Evolutionary conservation across 2,329 filamentous ascomycete species (phyloP), one percentile per base, ranked within the genome.

Genomic region (Diaporthe australafricana): DNA sequence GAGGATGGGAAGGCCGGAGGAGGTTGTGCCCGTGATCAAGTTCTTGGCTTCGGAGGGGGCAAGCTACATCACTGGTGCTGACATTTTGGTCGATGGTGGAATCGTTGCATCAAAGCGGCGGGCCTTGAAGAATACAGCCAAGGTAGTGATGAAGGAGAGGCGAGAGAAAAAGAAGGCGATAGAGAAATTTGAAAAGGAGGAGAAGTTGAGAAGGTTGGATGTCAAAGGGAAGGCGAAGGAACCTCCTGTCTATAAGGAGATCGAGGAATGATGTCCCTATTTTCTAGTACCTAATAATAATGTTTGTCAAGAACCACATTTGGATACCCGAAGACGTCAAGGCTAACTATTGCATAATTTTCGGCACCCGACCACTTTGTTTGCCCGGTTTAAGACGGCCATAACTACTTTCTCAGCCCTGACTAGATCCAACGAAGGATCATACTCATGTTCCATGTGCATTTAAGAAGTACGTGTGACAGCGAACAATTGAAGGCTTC

Each of bases 61-160:
- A 9, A 70, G 55, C 16, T 70, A 70, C 25, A 70, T 70, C 17
- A 70, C 68, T 9, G 68, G 68, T 12, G 55, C 57, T 4, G 68
- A 70, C 22, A 30, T 70, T 3, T 20, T 60, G n/a, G 68, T 70
- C 16, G 68, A 70, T n/a, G 68, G 68, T 22, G 68, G 68, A 16
- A 63, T 48, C 11, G n/a, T 63, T 20, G 60, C 60, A 17, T 63
- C 60, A 2, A 63, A n/a, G 60, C 25, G 30, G 20, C 42, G 60
- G 42, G 60, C 14, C 7, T 22, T 63, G 60, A 48, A 48, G n/a
- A 63, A 14, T 17, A 63, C 60, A 14, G 42, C 42, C 12, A 63
- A 63, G 30, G 42, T 63, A 17, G 60, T 48, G 30, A 63, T 63
- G 42, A 63, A 35, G 60, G 60, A 63, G 60, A 35, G 60, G 7